Evolutionary conservation across 495 filamentous ascomycete species (phyloP).

Genomic region (Cudoniella acicularis): DNA sequence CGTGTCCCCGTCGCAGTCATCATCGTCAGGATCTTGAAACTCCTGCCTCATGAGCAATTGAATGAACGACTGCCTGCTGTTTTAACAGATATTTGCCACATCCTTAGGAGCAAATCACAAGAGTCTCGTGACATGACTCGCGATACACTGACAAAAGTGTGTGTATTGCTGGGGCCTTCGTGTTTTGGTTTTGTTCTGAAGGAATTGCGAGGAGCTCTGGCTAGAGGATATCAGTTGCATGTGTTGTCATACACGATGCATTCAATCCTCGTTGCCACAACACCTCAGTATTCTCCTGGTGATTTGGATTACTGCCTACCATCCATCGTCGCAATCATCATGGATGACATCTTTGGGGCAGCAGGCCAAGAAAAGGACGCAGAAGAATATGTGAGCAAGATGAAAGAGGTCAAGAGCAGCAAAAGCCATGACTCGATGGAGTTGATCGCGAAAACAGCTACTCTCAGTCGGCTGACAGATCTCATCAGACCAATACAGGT

Average conservation of each 20-base stretch:
- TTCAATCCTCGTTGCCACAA: constrained; percentile 75
- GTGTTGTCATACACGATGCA: constrained; percentile 94
- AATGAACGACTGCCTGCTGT: constrained; percentile 72
- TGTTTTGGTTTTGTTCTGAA: constrained; percentile 93
- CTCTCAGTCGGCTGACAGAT: constrained; percentile 65
- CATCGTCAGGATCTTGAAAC: constrained; percentile 75
- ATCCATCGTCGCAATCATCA: constrained; percentile 75
- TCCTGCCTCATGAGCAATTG: constrained; percentile 70
- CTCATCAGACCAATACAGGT: constrained; percentile 73
- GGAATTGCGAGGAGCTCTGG: constrained; percentile 77
- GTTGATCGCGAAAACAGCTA: constrained; percentile 75
- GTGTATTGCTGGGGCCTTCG: constrained; percentile 68
- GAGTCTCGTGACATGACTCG: constrained; percentile 88
- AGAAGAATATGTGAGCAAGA: constrained; percentile 88
- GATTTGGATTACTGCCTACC: constrained; percentile 84
- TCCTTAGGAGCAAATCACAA: constrained; percentile 81
- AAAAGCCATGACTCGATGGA: constrained; percentile 99
- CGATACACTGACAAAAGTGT: constrained; percentile 80
- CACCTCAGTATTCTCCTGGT: constrained; percentile 71
- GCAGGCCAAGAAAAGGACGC: constrained; percentile 97
- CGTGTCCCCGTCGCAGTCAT: constrained; percentile 86
- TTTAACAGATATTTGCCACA: constrained; percentile 86
- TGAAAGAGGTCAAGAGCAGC: constrained; percentile 96
- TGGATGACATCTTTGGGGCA: constrained; percentile 97
- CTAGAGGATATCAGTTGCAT: constrained; percentile 86